Evolutionary conservation across 257 asterid genomes (phyloP).

Genomic region (Nicotiana attenuata): DNA sequence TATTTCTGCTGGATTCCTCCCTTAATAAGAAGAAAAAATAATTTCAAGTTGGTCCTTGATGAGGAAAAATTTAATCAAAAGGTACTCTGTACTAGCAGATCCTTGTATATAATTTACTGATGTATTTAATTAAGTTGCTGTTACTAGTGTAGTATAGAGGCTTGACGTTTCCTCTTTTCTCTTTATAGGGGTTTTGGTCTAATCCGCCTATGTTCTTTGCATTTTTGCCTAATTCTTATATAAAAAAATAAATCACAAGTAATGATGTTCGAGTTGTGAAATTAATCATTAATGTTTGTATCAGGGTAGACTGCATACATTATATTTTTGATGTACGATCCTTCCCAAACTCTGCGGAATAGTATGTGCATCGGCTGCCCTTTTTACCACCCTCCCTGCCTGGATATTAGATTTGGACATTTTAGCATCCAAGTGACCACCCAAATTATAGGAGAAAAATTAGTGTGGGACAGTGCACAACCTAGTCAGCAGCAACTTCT

Average conservation of each 20-base stretch:
- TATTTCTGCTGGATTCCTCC: neutral
- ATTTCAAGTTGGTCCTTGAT: neutral
- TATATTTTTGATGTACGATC: too few species aligned
- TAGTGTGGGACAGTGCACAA: conserved; percentile 18
- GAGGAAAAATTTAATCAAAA: neutral
- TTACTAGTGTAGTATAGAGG: neutral
- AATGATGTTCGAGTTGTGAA: too few species aligned
- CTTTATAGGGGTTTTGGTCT: neutral
- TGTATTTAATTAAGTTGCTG: neutral
- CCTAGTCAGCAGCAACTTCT: conserved; percentile 34
- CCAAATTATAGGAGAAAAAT: conserved; percentile 22
- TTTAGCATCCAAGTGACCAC: conserved; percentile 30
- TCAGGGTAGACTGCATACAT: too few species aligned
- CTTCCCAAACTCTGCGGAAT: too few species aligned
- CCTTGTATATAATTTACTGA: neutral
- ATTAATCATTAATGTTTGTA: too few species aligned
- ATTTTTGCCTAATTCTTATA: neutral
- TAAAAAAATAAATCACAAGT: too few species aligned
- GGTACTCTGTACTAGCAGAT: neutral
- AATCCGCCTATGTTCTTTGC: neutral
- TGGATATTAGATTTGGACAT: neutral
- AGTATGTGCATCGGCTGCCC: too few species aligned
- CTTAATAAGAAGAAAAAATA: neutral
- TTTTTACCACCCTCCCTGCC: neutral
- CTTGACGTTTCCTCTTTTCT: neutral